phyloP scores from a whole-genome alignment of 2,329 filamentous ascomycete species.

The Thelonectria blattea region DNA sequence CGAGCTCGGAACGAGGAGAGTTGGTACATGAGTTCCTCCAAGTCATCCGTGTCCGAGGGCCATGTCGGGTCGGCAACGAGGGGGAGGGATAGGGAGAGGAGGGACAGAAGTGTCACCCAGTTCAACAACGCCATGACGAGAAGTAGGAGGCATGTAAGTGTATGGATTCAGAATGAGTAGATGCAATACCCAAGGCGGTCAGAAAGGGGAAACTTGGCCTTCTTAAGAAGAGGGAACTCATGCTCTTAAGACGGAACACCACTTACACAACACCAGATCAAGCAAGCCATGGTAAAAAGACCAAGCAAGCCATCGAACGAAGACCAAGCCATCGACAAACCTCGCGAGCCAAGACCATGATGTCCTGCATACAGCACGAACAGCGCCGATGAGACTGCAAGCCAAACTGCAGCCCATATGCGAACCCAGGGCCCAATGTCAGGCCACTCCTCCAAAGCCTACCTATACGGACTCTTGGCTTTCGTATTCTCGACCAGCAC shows the following conservation, averaged over 20 bases:
- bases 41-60: constrained; percentile 64
- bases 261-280: background rate
- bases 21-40: constrained; percentile 69
- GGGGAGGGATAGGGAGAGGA: constrained; percentile 42
- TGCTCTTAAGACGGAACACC: no score
- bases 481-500: constrained; percentile 7
- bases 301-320: no score
- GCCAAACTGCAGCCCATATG: background rate
- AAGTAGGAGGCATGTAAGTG: background rate
- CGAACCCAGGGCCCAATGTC: background rate
- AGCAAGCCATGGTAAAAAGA: background rate
- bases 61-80: constrained; percentile 61
- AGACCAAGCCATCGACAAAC: background rate
- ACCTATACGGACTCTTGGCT: background rate
- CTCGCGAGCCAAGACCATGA: background rate
- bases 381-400: background rate
- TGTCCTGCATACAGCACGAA: background rate
- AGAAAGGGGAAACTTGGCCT: background rate
- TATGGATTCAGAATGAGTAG: background rate
- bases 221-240: background rate
- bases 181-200: background rate
- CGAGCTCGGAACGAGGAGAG: constrained; percentile 60
- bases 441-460: background rate
- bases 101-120: background rate
- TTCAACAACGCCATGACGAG: background rate